Evolutionary conservation across 2,329 filamentous ascomycete species (phyloP).

Genomic region (Tolypocladium ophioglossoides): DNA sequence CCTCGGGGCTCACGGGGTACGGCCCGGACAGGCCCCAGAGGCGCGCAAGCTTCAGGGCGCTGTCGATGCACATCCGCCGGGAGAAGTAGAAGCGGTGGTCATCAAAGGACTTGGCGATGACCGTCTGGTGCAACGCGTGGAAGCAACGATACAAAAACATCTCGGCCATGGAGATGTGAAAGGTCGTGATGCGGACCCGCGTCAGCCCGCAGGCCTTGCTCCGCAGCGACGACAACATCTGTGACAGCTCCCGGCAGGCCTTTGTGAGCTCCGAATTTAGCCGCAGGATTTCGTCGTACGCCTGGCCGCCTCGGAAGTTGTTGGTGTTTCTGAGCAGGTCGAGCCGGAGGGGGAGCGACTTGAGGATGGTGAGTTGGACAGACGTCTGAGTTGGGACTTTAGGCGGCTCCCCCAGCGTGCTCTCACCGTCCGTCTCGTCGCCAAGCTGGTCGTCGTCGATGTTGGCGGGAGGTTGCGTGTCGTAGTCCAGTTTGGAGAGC

Average conservation of each 20-base stretch:
- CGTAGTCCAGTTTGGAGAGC: conserved; percentile 34
- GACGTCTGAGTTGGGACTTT: conserved; percentile 33
- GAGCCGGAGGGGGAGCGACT: conserved; percentile 32
- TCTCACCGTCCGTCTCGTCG: conserved; percentile 20
- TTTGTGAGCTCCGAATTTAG: conserved; percentile 33
- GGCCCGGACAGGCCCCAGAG: conserved; percentile 18
- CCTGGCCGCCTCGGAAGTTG: conserved; percentile 28
- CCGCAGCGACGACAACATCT: conserved; percentile 23
- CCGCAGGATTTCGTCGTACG: conserved; percentile 36
- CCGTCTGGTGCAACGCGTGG: conserved; percentile 43
- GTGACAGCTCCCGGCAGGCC: conserved; percentile 21
- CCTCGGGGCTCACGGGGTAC: conserved; percentile 4
- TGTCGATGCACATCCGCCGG: conserved; percentile 37
- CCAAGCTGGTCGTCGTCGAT: conserved; percentile 40
- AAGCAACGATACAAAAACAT: conserved; percentile 35
- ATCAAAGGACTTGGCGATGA: conserved; percentile 30
- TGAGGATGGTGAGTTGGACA: conserved; percentile 33
- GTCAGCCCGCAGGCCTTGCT: conserved; percentile 10
- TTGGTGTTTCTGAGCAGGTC: conserved; percentile 35
- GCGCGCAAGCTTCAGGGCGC: conserved; percentile 23
- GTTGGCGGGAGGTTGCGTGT: conserved; percentile 38
- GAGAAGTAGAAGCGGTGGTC: conserved; percentile 43
- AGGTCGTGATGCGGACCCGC: conserved; percentile 17
- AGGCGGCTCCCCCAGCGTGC: conserved; percentile 1
- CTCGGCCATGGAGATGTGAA: conserved; percentile 32